Conservation (phyloP, 257 asterid genomes). For the Voacanga thouarsii region DNA sequence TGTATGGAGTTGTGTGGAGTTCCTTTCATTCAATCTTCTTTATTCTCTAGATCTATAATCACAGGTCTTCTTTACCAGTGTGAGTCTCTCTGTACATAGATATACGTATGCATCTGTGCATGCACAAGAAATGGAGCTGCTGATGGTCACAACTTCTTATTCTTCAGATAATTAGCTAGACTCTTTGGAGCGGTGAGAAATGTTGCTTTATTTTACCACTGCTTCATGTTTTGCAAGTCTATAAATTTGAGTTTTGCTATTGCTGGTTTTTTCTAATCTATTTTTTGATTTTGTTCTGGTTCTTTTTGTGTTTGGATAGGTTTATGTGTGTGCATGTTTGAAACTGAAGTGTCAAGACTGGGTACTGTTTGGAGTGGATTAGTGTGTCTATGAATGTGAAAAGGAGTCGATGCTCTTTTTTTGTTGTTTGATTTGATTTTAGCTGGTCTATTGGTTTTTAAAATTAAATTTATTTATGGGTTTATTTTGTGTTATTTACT, state of each 20-base stretch:
- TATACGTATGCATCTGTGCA: background rate
- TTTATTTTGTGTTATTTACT: slow-evolving; percentile 4
- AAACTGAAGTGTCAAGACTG: background rate
- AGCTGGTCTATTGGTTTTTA: background rate
- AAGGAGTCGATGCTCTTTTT: background rate
- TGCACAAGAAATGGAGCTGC: slow-evolving; percentile 15
- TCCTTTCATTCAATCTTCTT: slow-evolving; percentile 30
- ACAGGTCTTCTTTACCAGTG: background rate
- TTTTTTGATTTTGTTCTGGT: background rate
- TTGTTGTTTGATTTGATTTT: background rate
- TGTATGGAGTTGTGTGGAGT: too few relatives aligned
- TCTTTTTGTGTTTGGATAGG: background rate
- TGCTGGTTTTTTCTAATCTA: background rate
- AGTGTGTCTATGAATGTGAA: background rate
- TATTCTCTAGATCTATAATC: slow-evolving; percentile 64
- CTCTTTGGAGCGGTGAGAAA: slow-evolving; percentile 18
- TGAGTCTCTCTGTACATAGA: background rate
- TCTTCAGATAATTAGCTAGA: background rate
- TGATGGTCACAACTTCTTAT: slow-evolving; percentile 10
- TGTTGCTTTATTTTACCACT: background rate
- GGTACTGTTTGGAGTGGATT: background rate
- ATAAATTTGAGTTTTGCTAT: background rate
- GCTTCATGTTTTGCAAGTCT: slow-evolving; percentile 10
- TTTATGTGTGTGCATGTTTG: background rate
- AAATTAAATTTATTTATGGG: background rate